Evolutionary conservation across 805 yeast genomes (phyloP), one percentile per base, ranked within the genome.

Genomic region (Metschnikowia matae): DNA sequence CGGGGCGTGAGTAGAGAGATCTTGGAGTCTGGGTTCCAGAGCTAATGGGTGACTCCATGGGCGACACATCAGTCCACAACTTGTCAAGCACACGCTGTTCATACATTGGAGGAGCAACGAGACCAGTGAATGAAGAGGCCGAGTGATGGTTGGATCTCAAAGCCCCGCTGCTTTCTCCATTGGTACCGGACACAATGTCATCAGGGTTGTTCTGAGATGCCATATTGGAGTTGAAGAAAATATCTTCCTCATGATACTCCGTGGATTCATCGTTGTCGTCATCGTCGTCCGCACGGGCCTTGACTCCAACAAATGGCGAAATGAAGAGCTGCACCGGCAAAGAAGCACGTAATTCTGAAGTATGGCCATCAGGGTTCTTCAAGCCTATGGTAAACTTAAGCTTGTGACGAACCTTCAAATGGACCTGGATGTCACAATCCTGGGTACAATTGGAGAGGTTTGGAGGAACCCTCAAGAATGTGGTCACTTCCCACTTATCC

Each of bases 301-400:
- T 73, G 15, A 92, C 74, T 0, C 92, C 80, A 4, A 94, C 87
- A 64, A 87, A 87, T 6, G 98, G 97, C 4, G 82, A 76, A 23
- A 89, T 84, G 65, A 85, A 88, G 33, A 89, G 65, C 29, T 77
- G 79, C 3, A 92, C 75, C 0, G 98, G 98, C 54, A 92, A 72
- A 0, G 97, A 85, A 0, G 97, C 97, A 32, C 98, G 75, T 46
- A 92, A 73, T 65, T 91, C 97, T 0, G 97, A 89, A 2, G 85
- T 83, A 63, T 92, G 98, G 2, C 96, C 96, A 65, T 90, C 97
- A 0, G 95, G 86, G 63, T 94, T 92, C 38, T 82, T 68, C 55
- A 94, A 74, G 1, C 89, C 85, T 51, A 94, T 81, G 8, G 81
- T 83, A 63, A 91, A 88, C 61, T 89, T 86, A 50, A 94, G 69